Conservation (phyloP, 768 basidiomycete genomes). For the Panus rudis region DNA sequence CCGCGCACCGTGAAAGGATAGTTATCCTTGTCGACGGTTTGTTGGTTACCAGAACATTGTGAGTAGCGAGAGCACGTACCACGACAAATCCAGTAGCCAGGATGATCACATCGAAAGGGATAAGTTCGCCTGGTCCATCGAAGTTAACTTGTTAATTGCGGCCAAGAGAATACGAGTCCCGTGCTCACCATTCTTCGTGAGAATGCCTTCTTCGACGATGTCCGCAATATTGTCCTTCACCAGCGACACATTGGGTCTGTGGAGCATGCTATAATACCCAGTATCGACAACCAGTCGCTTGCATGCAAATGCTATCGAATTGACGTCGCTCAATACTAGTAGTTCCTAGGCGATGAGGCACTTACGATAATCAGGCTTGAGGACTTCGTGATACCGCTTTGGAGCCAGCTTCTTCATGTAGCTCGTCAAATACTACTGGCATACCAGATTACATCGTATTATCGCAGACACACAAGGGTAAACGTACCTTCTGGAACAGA, state of each 20-base stretch:
- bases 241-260: conserved; percentile 25
- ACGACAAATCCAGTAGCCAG: conserved; percentile 27
- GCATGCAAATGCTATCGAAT: conserved; percentile 16
- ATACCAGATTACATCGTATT: too few relatives aligned
- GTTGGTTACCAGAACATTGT: neutral
- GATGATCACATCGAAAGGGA: conserved; percentile 28
- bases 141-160: neutral
- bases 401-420: conserved; percentile 21
- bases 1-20: conserved; percentile 17
- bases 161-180: neutral
- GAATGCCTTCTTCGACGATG: conserved; percentile 14
- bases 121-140: conserved; percentile 17
- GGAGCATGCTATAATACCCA: conserved; percentile 24
- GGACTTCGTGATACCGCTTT: conserved; percentile 19
- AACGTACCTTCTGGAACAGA: too few relatives aligned
- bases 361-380: conserved; percentile 25
- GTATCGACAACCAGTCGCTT: conserved; percentile 26
- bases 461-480: too few relatives aligned
- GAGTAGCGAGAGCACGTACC: conserved; percentile 11
- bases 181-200: conserved; percentile 21
- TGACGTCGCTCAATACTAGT: neutral
- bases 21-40: neutral
- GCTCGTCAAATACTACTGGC: neutral
- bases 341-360: neutral
- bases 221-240: conserved; percentile 16